Base-by-base conservation (phyloP, 1,139 yeast genomes). In the Pichia sp. region DNA sequence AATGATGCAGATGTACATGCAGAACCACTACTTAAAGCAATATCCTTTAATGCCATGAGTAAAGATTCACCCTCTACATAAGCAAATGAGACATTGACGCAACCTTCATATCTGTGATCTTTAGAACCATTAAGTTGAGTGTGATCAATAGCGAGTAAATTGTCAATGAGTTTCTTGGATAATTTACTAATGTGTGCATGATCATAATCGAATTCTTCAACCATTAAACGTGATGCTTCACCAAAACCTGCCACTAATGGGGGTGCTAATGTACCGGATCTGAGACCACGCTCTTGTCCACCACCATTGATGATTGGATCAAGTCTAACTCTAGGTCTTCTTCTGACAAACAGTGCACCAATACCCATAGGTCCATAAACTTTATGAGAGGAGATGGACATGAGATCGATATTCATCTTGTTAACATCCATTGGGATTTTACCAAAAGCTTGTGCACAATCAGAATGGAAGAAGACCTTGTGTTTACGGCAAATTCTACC, bases 1-100 rank as follows among this genome's bases (percentile, higher is more conserved):
- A 91, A 72, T 7, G 97, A 88, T 0, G 98, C 97, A 24, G 97
- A 88, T 6, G 99, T 91, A 69, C 99, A 91, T 4, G 98, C 98
- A n/a, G 96, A 86, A 24, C 98, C 98, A 3, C 96, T 85, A 44
- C 94, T 82, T 48, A 91, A 72, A 0, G 98, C 98, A 56, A 91
- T 86, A 59, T 91, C 98, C 57, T 91, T 88, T 56, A 91, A 74
- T 1, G 98, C 98, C 99, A 91, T 91, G 52, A 91, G 69, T 50
- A 91, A 69, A 1, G 97, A 88, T 64, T 91, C 99, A 50, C 99
- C 99, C 67, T 91, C 99, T 51, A 91, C 83, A 57, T 88, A 91
- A 8, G 97, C 97, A 64, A 91, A 91, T 8, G 97, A 88, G 46
- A 91, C 77, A 59, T 91, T 91, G 40, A 91, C 94, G 68, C 99